Base-by-base conservation (phyloP, 345 rosid genomes). In the Sisymbrium altissimum region DNA sequence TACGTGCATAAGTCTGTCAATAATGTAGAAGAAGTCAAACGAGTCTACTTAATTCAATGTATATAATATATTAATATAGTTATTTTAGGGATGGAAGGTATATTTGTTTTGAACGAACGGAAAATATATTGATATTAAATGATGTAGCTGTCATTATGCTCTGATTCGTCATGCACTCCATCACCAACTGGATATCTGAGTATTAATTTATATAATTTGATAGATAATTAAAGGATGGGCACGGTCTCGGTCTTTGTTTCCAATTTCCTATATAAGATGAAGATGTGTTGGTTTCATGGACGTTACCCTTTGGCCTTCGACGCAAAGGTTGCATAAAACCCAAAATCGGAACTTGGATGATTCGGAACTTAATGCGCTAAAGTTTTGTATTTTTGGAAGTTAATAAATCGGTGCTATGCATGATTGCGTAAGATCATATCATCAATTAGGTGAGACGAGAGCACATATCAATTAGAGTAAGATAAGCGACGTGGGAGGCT, bases 131-230 rank as follows among this genome's bases (percentile, higher is more conserved):
- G 23, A 4, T 46, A 4, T 46, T 8, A 14, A 15, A 45, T 46
- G 21, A 46, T 23, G 48, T 14, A 72, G 64, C 45, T 72, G 64
- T 64, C 55, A 53, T 14, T 53, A 63, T 63, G 54, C 55, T 54
- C 11, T n/a, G 64, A 64, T 53, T 73, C 77, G 77, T 64, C 71
- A 64, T 73, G 64, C 7, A 25, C 46, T 64, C 64, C 71, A 64
- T 64, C 77, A 64, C 64, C 29, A 72, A 8, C n/a, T 14, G 19
- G 30, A 29, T 54, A 14, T 19, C 6, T 54, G 10, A 54, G n/a
- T 55, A 55, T 32, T 55, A 21, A 4, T 14, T 30, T 27, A n/a
- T 52, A 17, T 13, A 30, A 44, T 48, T 25, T 40, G 44, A 45
- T 70, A 15, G 56, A 58, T 57, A 57, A 27, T 32, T 27, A 46